Conservation (phyloP, 164 flowering plant genomes). For the Vitis amurensis region DNA sequence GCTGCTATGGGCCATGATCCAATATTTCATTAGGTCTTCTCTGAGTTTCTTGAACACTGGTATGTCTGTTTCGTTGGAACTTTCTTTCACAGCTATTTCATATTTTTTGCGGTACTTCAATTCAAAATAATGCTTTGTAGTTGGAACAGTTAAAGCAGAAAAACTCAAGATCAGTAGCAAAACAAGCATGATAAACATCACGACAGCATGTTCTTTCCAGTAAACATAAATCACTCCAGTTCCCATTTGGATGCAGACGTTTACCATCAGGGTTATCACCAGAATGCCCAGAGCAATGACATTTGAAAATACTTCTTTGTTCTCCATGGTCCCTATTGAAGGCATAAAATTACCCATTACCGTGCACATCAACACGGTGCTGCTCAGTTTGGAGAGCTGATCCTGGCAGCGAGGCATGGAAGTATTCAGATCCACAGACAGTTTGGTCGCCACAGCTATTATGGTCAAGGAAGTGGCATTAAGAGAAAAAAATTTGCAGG, state of each 20-base stretch:
- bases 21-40: slow-evolving; percentile 37
- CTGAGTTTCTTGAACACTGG: slow-evolving; percentile 26
- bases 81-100: slow-evolving; percentile 31
- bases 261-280: slow-evolving; percentile 48
- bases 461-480: slow-evolving; percentile 60
- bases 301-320: slow-evolving; percentile 37
- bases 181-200: slow-evolving; percentile 43
- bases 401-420: slow-evolving; percentile 53
- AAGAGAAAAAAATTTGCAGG: slow-evolving; percentile 53
- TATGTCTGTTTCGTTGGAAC: slow-evolving; percentile 2
- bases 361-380: slow-evolving; percentile 47
- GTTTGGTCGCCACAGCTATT: slow-evolving; percentile 47
- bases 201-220: slow-evolving; percentile 40
- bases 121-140: slow-evolving; percentile 37
- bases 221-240: slow-evolving; percentile 57
- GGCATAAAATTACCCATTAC: slow-evolving; percentile 63
- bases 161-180: slow-evolving; percentile 39
- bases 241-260: slow-evolving; percentile 51
- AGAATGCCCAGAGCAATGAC: slow-evolving; percentile 59
- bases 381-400: slow-evolving; percentile 64
- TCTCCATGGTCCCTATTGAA: slow-evolving; percentile 54
- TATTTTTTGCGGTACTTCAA: slow-evolving; percentile 31
- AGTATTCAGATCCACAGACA: slow-evolving; percentile 64
- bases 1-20: slow-evolving; percentile 69
- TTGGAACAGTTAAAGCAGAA: slow-evolving; percentile 43